Conservation (phyloP, 495 filamentous ascomycete species). For the Aspergillus olivimuriae region DNA sequence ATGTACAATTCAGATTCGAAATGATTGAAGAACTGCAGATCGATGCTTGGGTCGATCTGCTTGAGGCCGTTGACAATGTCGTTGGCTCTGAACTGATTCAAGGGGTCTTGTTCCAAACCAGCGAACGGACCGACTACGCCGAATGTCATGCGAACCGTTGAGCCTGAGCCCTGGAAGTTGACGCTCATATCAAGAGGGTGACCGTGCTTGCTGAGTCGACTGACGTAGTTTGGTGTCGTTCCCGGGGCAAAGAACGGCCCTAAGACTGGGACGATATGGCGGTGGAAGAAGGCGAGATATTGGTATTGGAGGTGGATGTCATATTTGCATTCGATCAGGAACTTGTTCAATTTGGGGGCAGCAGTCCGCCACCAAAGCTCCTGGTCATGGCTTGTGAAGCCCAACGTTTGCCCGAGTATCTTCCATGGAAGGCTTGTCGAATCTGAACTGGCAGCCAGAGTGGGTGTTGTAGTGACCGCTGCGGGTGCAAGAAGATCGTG, state of each 20-base stretch:
- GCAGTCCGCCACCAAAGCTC: neutral
- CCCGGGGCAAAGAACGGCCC: neutral
- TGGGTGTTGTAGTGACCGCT: neutral
- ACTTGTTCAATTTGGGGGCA: neutral
- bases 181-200: slow-evolving; percentile 2
- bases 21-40: neutral
- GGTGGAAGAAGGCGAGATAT: neutral
- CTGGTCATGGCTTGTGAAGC: neutral
- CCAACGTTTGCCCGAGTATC: neutral
- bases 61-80: neutral
- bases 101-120: neutral
- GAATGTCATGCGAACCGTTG: slow-evolving; percentile 1
- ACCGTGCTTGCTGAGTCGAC: neutral
- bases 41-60: neutral
- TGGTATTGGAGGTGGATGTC: slow-evolving; percentile 2
- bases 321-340: neutral
- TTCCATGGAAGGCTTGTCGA: neutral
- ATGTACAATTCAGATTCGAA: neutral
- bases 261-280: neutral
- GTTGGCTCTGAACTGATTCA: neutral
- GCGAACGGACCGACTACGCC: neutral
- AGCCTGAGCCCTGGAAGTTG: slow-evolving; percentile 1
- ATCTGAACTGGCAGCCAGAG: no score
- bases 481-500: neutral
- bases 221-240: neutral